These are phyloP conservation scores for Botrytis porri DNA, from an alignment of 2,329 filamentous ascomycete genomes.

Conservation along the genomic window DNA sequence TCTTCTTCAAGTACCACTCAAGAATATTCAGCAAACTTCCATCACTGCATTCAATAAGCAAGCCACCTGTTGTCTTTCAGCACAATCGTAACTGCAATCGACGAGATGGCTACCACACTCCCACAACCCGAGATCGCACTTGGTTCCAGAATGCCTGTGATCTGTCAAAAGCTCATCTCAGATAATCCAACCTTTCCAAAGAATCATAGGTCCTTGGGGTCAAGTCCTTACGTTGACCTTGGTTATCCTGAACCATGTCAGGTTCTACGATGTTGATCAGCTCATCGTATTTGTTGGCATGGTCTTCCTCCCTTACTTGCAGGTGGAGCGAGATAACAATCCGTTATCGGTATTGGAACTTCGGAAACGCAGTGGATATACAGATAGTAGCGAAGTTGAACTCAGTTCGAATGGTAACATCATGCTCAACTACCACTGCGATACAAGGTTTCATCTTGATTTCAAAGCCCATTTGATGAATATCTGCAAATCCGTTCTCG, in stretches of 20 bases:
- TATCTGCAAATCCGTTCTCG: not conserved
- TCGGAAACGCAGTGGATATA: not conserved
- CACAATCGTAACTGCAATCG: no score
- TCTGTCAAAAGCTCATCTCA: not conserved
- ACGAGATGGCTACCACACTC: not conserved
- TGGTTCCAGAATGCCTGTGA: accelerated
- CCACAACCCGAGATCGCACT: not conserved
- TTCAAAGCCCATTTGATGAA: not conserved
- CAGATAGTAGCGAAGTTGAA: not conserved
- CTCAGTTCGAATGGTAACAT: accelerated
- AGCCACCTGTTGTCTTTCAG: not conserved
- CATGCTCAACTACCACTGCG: not conserved
- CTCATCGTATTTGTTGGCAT: not conserved
- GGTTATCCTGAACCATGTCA: not conserved
- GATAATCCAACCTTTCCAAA: not conserved
- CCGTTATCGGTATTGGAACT: not conserved
- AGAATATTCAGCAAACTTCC: not conserved
- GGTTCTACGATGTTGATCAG: not conserved
- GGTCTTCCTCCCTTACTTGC: not conserved
- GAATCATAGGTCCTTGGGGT: not conserved
- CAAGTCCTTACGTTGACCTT: not conserved
- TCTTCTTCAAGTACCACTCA: not conserved
- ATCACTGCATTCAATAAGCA: not conserved
- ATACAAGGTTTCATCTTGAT: not conserved
- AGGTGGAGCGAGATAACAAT: not conserved